Conservation (phyloP, 1,284 basidiomycete species). For the Golubevia pallescens region DNA sequence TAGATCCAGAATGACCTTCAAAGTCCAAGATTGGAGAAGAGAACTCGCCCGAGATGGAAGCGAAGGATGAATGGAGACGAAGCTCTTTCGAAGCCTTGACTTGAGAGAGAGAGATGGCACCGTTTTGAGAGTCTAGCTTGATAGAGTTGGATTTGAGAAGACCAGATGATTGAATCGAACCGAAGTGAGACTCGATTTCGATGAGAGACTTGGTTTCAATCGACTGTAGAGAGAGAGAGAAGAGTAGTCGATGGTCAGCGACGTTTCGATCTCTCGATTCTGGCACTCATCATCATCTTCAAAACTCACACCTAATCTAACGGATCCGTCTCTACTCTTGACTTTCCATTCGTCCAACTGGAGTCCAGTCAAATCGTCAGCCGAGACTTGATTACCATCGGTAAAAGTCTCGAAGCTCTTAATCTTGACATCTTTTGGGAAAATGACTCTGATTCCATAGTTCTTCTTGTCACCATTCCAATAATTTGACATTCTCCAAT, state of each 20-base stretch:
- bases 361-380: background rate
- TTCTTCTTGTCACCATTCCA: background rate
- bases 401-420: background rate
- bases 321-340: background rate
- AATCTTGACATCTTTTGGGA: background rate
- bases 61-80: background rate
- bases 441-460: background rate
- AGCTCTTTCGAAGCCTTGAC: background rate
- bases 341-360: background rate
- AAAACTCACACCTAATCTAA: background rate
- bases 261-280: background rate
- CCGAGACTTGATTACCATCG: background rate
- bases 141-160: too few relatives aligned
- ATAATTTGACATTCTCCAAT: too few relatives aligned
- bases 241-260: background rate
- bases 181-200: too few relatives aligned
- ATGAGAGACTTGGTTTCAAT: background rate
- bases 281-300: too few relatives aligned
- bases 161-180: too few relatives aligned
- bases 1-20: background rate
- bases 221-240: background rate
- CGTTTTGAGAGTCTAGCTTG: too few relatives aligned
- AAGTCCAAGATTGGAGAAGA: background rate
- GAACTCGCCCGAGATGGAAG: background rate
- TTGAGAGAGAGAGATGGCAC: too few relatives aligned